Evolutionary conservation across 495 filamentous ascomycete genomes (phyloP), one percentile per base, ranked within the genome.

Genomic region (Extremus antarcticus): DNA sequence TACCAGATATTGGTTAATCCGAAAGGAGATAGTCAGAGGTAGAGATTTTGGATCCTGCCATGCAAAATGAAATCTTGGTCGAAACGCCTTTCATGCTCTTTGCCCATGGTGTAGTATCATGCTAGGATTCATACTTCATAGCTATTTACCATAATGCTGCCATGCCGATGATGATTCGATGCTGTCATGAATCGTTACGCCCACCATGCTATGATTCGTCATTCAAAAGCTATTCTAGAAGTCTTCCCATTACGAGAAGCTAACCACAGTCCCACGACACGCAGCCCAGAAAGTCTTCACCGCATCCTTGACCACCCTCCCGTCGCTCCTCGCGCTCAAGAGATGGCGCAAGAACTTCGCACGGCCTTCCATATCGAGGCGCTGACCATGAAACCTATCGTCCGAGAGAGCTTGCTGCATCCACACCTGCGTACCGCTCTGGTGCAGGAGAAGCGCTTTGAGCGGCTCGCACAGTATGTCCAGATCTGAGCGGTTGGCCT

Each of bases 1-100:
- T 97, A 95, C 67, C 81, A 87, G 57, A 94, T 98, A 65, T 76
- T 87, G 21, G 77, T 97, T 3, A 89, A 91, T 58, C 87, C 86
- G n/a, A n/a, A n/a, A n/a, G n/a, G n/a, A n/a, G n/a, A n/a, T n/a
- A n/a, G n/a, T n/a, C n/a, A n/a, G n/a, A n/a, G n/a, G n/a, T n/a
- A n/a, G n/a, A n/a, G n/a, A n/a, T n/a, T n/a, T n/a, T n/a, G n/a
- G n/a, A n/a, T n/a, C n/a, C n/a, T n/a, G n/a, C n/a, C n/a, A n/a
- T n/a, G n/a, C n/a, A n/a, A n/a, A n/a, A n/a, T n/a, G n/a, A n/a
- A n/a, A n/a, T n/a, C n/a, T n/a, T n/a, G n/a, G n/a, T n/a, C n/a
- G n/a, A n/a, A n/a, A n/a, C n/a, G n/a, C n/a, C n/a, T n/a, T n/a
- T n/a, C n/a, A n/a, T n/a, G n/a, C n/a, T n/a, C n/a, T n/a, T n/a